Percentiles rank a stretch among this genome's conserved stretches.
Evolutionary conservation across 1,284 basidiomycete genomes (phyloP).

Genomic region (Wallemia hederae): DNA sequence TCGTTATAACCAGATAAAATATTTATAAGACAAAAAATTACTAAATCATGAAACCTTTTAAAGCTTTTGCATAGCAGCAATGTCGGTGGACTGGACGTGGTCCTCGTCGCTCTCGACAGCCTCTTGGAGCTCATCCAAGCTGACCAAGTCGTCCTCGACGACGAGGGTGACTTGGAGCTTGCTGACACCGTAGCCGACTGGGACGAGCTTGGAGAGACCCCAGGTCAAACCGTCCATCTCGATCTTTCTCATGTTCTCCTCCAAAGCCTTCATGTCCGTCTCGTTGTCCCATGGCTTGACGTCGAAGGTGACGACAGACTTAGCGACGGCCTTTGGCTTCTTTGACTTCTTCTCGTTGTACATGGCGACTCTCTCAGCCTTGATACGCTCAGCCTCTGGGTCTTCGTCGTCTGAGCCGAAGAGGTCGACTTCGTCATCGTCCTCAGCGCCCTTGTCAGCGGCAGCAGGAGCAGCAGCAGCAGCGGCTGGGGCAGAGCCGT

Average conservation of each 20-base stretch:
- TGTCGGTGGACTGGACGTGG: slow-evolving; percentile 77
- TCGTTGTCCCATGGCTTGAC: slow-evolving; percentile 99
- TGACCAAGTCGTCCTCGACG: slow-evolving; percentile 86
- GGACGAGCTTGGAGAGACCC: slow-evolving; percentile 69
- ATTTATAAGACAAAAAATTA: neutral
- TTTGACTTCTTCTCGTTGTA: slow-evolving; percentile 80
- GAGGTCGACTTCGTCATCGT: slow-evolving; percentile 75
- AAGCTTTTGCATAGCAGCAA: slow-evolving; percentile 55
- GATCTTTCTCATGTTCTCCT: slow-evolving; percentile 55
- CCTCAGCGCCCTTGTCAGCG: slow-evolving; percentile 30
- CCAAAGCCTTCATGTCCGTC: slow-evolving; percentile 77
- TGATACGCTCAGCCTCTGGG: slow-evolving; percentile 74
- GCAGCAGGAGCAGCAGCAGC: slow-evolving; percentile 22
- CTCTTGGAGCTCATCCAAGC: slow-evolving; percentile 79
- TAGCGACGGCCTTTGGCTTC: slow-evolving; percentile 32
- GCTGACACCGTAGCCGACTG: slow-evolving; percentile 75
- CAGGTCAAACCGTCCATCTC: slow-evolving; percentile 78
- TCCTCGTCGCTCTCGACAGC: slow-evolving; percentile 60
- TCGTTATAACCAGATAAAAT: too few relatives aligned
- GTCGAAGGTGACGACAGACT: slow-evolving; percentile 85
- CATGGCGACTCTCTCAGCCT: slow-evolving; percentile 76
- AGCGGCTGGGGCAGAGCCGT: slow-evolving; percentile 20
- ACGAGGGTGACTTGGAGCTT: slow-evolving; percentile 87
- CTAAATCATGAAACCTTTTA: neutral
- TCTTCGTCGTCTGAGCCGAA: slow-evolving; percentile 73